phyloP scores from a whole-genome alignment of 768 basidiomycete genomes.

The Pisolithus tinctorius region DNA sequence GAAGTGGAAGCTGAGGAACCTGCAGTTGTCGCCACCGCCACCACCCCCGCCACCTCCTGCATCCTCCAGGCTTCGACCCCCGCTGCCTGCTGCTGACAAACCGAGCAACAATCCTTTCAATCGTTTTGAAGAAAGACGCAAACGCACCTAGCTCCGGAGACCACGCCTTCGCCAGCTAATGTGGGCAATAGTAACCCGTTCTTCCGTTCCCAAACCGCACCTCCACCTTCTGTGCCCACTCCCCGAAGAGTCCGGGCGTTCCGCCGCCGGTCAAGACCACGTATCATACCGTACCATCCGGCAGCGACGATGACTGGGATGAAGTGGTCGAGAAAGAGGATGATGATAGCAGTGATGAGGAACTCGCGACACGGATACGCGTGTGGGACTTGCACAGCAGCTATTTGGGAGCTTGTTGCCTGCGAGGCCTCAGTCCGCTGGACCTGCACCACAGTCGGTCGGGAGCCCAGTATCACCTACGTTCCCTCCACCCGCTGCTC shows the following conservation, averaged over 20 bases:
- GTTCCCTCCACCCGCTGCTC: constrained; percentile 13
- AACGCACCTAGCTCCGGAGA: constrained; percentile 25
- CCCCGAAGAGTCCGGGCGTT: constrained; percentile 28
- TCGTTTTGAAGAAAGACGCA: constrained; percentile 49
- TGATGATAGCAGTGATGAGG: constrained; percentile 74
- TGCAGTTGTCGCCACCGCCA: constrained; percentile 27
- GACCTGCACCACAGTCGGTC: constrained; percentile 17
- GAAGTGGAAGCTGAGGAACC: constrained; percentile 21
- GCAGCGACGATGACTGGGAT: constrained; percentile 78
- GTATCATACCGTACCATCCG: constrained; percentile 57
- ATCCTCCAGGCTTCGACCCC: constrained; percentile 23
- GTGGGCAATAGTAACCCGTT: constrained; percentile 71
- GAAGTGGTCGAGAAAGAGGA: constrained; percentile 69
- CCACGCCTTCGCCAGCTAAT: constrained; percentile 12
- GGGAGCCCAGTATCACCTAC: constrained; percentile 12
- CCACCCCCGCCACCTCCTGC: constrained; percentile 25
- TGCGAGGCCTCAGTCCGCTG: constrained; percentile 51
- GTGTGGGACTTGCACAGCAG: constrained; percentile 68
- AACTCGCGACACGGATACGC: constrained; percentile 57
- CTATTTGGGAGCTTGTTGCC: constrained; percentile 72
- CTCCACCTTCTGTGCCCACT: constrained; percentile 31
- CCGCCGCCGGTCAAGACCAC: constrained; percentile 47
- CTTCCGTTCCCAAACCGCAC: constrained; percentile 44
- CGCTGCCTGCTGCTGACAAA: constrained; percentile 40
- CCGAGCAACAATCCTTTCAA: constrained; percentile 78